Percentiles rank a stretch among this genome's conserved stretches.
phyloP scores from a whole-genome alignment of 768 basidiomycete genomes.

The Coprinopsis sp. region DNA sequence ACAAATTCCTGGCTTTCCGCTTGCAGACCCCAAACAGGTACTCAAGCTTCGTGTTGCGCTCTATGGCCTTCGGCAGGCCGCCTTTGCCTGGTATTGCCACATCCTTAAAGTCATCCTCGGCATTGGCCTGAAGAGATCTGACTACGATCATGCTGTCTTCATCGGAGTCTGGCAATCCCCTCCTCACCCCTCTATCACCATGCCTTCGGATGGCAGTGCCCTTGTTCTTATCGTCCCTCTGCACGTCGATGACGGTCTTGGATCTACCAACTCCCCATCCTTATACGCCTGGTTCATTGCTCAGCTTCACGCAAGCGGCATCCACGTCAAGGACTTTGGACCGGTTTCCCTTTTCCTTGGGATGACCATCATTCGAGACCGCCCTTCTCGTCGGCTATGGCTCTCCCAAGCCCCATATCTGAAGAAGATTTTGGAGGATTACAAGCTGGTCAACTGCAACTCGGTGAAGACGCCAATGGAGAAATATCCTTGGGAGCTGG shows the following conservation, averaged over 20 bases:
- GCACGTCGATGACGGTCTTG: conserved; percentile 11
- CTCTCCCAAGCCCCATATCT: conserved; percentile 15
- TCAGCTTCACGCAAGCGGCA: too few species aligned
- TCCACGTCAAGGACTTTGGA: too few species aligned
- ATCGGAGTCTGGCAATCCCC: neutral
- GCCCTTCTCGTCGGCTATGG: conserved; percentile 10
- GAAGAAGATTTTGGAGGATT: conserved; percentile 8
- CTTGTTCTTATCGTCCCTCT: conserved; percentile 5
- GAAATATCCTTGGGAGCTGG: neutral
- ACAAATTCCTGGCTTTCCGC: conserved; percentile 10
- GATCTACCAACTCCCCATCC: neutral
- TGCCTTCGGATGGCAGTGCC: conserved; percentile 5
- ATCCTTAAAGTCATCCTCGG: neutral
- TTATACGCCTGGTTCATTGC: conserved; percentile 9
- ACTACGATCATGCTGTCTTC: conserved; percentile 7
- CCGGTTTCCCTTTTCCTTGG: too few species aligned
- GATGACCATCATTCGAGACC: too few species aligned
- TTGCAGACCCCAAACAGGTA: neutral
- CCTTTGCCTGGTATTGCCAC: conserved; percentile 2
- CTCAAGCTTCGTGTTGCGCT: neutral
- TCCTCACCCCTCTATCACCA: conserved; percentile 10
- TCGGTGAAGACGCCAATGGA: conserved; percentile 14
- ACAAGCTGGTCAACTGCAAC: conserved; percentile 4
- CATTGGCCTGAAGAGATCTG: conserved; percentile 1
- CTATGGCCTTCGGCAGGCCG: conserved; percentile 6